Evolutionary conservation across 2,329 filamentous ascomycete species (phyloP), one percentile per base, ranked within the genome.

Genomic region (Dactylella cylindrospora): DNA sequence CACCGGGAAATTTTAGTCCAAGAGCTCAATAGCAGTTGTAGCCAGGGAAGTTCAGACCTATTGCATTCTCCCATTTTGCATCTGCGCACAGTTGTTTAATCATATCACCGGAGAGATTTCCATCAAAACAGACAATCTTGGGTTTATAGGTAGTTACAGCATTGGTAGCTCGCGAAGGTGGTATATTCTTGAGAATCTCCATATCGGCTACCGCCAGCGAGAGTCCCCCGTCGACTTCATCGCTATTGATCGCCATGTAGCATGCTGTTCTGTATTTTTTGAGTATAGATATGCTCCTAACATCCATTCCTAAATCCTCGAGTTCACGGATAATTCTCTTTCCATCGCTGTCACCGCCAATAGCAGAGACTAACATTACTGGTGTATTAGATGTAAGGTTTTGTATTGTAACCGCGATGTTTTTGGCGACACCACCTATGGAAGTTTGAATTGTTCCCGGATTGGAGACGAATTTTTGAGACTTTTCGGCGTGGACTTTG

Each of bases 401-500:
- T 12, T 31, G 23, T 10, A 62, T 49, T 35, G 57, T 62, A 3
- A 43, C 43, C 15, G 57, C 57, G 23, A 62, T 22, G 26, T 62
- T 62, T 43, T 53, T 49, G 6, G 43, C 49, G 17, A 62, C 57
- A 1, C 57, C 57, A 22, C 57, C 57, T 4, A 62, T 26, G 4
- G 47, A 41, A 32, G 12, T 20, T 20, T 35, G 38, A 31, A 53
- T 33, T 5, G 12, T 13, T 2, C 49, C 57, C 6, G 49, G 49
- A 20, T 50, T 54, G 2, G 57, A 62, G 7, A 29, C 50, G 17
- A 19, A 8, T 5, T 8, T n/a, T 23, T 23, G 17, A 4, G 26
- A 3, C 9, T 10, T 20, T 12, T 22, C 22, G 1, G 6, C 5
- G 35, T 2, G 3, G 20, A 15, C 4, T 6, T 22, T 54, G 15